These are phyloP conservation scores for Sporobolomyces pararoseus DNA, from an alignment of 768 basidiomycete genomes.

Conservation along the genomic window DNA sequence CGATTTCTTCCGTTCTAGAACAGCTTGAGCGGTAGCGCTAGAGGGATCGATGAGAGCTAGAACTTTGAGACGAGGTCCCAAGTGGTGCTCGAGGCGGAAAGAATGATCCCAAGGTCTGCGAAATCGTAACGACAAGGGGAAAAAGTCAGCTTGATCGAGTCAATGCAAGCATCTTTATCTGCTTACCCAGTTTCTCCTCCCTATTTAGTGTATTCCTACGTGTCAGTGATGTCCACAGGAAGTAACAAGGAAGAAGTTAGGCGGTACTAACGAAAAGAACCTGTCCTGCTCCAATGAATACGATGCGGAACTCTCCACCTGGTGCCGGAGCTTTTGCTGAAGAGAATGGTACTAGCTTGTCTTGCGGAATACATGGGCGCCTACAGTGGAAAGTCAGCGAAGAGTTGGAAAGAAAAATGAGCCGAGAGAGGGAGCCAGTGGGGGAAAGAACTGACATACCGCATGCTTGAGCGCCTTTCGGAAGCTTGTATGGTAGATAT, in stretches of 20 bases:
- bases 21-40: constrained; percentile 73
- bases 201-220: background rate
- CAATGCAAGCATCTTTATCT: background rate
- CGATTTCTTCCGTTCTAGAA: constrained; percentile 63
- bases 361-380: background rate
- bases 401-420: background rate
- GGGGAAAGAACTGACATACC: background rate
- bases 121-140: background rate
- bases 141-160: background rate
- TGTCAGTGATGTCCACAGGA: constrained; percentile 45
- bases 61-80: constrained; percentile 87
- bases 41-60: constrained; percentile 88
- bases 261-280: constrained; percentile 23
- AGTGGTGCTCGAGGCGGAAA: constrained; percentile 80
- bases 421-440: background rate
- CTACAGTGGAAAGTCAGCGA: background rate
- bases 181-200: constrained; percentile 11
- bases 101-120: constrained; percentile 85
- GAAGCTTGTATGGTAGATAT: no score
- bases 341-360: constrained; percentile 11
- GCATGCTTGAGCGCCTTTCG: background rate
- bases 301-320: constrained; percentile 10
- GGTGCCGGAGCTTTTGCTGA: constrained; percentile 2
- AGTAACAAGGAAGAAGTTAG: background rate
- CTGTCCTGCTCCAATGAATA: constrained; percentile 34